phyloP scores from a whole-genome alignment of 2,329 filamentous ascomycete genomes.

The Venturia pyrina region DNA sequence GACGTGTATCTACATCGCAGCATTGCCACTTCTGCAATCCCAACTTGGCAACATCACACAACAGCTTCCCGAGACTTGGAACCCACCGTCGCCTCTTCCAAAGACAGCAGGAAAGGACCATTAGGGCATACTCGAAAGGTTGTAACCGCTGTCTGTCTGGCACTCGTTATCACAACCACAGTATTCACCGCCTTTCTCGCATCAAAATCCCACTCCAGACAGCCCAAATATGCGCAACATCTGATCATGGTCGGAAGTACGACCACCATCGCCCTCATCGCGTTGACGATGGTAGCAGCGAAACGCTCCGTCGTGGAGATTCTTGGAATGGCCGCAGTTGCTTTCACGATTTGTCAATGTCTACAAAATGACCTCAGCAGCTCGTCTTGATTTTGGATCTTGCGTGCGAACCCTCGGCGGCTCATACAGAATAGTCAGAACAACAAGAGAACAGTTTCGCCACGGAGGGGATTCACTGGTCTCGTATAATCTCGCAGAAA shows the following conservation, averaged over 20 bases:
- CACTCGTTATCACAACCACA: not conserved
- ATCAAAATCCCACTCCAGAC: not conserved
- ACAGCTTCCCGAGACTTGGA: not conserved
- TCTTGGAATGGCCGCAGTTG: not conserved
- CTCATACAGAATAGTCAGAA: not conserved
- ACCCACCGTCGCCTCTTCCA: not conserved
- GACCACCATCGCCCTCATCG: not conserved
- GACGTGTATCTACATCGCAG: not conserved
- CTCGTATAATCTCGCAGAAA: not conserved
- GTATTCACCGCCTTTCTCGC: not conserved
- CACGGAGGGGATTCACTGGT: not conserved
- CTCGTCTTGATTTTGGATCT: not conserved
- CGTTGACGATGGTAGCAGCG: not conserved
- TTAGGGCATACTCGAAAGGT: not conserved
- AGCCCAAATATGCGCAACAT: not conserved
- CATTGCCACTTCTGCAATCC: not conserved
- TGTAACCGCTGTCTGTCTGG: not conserved
- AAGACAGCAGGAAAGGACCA: not conserved
- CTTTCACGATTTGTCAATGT: slow-evolving; percentile 3
- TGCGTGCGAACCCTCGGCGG: not conserved
- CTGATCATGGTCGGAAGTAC: not conserved
- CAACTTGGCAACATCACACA: not conserved
- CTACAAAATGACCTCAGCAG: not conserved
- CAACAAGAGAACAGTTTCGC: not conserved
- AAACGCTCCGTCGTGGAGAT: not conserved